Evolutionary conservation across 2,329 filamentous ascomycete genomes (phyloP).

Genomic region (Pseudofabraea citricarpa): DNA sequence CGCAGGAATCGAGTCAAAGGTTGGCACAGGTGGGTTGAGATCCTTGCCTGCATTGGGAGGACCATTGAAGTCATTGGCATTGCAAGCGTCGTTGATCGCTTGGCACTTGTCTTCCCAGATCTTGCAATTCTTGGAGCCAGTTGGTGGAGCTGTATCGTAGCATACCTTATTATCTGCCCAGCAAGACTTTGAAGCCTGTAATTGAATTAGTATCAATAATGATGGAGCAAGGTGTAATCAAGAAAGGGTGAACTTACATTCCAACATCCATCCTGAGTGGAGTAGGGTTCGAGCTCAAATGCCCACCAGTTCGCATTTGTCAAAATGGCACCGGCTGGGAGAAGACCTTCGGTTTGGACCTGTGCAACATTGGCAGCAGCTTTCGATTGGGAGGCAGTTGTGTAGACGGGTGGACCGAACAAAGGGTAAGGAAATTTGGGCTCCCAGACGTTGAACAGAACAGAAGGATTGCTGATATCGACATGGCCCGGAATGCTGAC

Average conservation of each 20-base stretch:
- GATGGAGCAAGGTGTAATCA: background rate
- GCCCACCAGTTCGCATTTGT: slow-evolving; percentile 73
- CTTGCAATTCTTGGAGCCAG: slow-evolving; percentile 54
- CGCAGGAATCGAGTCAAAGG: slow-evolving; percentile 15
- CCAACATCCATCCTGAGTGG: slow-evolving; percentile 55
- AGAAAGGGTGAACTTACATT: slow-evolving; percentile 26
- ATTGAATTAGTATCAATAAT: background rate
- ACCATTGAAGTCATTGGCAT: slow-evolving; percentile 37
- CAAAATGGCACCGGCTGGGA: slow-evolving; percentile 52
- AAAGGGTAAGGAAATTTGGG: slow-evolving; percentile 49
- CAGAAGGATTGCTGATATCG: slow-evolving; percentile 43
- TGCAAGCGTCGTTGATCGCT: slow-evolving; percentile 38
- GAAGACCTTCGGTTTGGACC: slow-evolving; percentile 41
- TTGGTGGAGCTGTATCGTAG: slow-evolving; percentile 52
- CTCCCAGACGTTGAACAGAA: slow-evolving; percentile 62
- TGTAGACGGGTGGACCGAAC: slow-evolving; percentile 45
- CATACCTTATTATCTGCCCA: slow-evolving; percentile 56
- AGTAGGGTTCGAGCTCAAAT: slow-evolving; percentile 53
- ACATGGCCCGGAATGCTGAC: slow-evolving; percentile 67
- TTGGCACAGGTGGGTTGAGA: slow-evolving; percentile 25
- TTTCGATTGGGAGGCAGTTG: slow-evolving; percentile 7
- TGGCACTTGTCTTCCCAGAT: slow-evolving; percentile 60
- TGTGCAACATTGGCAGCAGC: background rate
- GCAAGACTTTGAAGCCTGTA: slow-evolving; percentile 43
- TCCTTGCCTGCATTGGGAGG: slow-evolving; percentile 39